Evolutionary conservation across 106 monocot species (phyloP).

Genomic region (Xerophyta viscosa): DNA sequence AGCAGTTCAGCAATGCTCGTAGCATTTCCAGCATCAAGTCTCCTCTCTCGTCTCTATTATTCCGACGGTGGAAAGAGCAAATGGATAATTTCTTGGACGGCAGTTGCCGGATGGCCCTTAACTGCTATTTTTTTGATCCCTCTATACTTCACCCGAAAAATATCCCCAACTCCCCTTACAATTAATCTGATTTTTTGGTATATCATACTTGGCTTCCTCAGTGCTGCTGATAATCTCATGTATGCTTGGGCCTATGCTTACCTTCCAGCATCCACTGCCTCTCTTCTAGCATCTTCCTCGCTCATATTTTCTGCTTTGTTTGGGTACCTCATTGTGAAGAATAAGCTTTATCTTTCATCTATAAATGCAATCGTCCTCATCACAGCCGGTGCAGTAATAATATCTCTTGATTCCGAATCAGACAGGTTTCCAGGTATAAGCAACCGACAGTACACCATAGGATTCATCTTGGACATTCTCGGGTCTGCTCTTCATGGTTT

Average conservation of each 20-base stretch:
- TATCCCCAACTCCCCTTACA: slow-evolving; percentile 54
- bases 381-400: slow-evolving; percentile 53
- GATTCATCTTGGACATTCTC: slow-evolving; percentile 63
- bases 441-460: slow-evolving; percentile 49
- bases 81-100: slow-evolving; percentile 88
- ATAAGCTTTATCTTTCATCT: slow-evolving; percentile 53
- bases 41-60: slow-evolving; percentile 81
- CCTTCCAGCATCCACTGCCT: slow-evolving; percentile 85
- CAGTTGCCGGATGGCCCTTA: slow-evolving; percentile 95
- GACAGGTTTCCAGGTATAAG: slow-evolving; percentile 65
- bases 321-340: slow-evolving; percentile 71
- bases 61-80: slow-evolving; percentile 77
- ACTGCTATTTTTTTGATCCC: slow-evolving; percentile 51
- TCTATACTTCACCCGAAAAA: slow-evolving; percentile 32
- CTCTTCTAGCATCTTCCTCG: slow-evolving; percentile 73
- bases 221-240: slow-evolving; percentile 80
- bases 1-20: slow-evolving; percentile 60
- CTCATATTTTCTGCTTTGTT: slow-evolving; percentile 74
- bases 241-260: slow-evolving; percentile 93
- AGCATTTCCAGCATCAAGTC: slow-evolving; percentile 86
- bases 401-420: slow-evolving; percentile 68
- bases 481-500: slow-evolving; percentile 94
- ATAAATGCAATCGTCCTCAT: slow-evolving; percentile 79
- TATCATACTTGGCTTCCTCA: slow-evolving; percentile 63
- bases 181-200: slow-evolving; percentile 62